phyloP scores from a whole-genome alignment of 2,329 filamentous ascomycete genomes.

The Elsinoe necatrix region DNA sequence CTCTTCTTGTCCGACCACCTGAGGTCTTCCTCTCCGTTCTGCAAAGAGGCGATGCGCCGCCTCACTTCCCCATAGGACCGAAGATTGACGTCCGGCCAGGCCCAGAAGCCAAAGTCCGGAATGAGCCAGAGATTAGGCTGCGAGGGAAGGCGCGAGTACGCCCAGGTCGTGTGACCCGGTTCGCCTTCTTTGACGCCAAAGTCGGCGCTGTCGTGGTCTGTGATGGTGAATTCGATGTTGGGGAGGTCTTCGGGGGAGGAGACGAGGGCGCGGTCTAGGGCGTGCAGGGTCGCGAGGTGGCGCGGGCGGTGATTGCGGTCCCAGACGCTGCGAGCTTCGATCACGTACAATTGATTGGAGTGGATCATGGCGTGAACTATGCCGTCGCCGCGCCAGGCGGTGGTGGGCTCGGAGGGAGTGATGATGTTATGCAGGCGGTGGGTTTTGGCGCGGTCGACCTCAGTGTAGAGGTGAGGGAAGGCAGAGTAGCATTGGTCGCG shows the following conservation, averaged over 20 bases:
- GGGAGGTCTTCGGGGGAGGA: conserved; percentile 35
- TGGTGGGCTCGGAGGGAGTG: conserved; percentile 24
- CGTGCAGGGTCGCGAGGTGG: conserved; percentile 35
- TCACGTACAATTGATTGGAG: conserved; percentile 31
- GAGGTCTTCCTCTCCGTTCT: conserved; percentile 25
- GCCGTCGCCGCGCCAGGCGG: conserved; percentile 27
- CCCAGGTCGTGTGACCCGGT: conserved; percentile 31
- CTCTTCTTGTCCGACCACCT: conserved; percentile 32
- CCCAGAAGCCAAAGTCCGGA: conserved; percentile 48
- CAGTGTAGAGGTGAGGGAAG: conserved; percentile 27
- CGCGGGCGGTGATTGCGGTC: conserved; percentile 23
- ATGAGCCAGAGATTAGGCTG: conserved; percentile 39
- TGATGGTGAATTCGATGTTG: conserved; percentile 44
- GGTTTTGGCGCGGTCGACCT: conserved; percentile 25
- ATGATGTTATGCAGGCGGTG: conserved; percentile 24
- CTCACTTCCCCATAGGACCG: conserved; percentile 38
- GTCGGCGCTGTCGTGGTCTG: conserved; percentile 36
- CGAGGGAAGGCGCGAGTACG: conserved; percentile 32
- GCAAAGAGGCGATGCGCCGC: conserved; percentile 27
- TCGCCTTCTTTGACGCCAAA: conserved; percentile 15
- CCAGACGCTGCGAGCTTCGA: conserved; percentile 27
- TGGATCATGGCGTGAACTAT: conserved; percentile 32
- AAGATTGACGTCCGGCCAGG: conserved; percentile 42
- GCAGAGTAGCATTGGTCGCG: conserved; percentile 25
- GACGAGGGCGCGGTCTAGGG: conserved; percentile 42